Evolutionary conservation across 2,329 filamentous ascomycete genomes (phyloP), one percentile per base, ranked within the genome.

Genomic region (Venturia asperata): DNA sequence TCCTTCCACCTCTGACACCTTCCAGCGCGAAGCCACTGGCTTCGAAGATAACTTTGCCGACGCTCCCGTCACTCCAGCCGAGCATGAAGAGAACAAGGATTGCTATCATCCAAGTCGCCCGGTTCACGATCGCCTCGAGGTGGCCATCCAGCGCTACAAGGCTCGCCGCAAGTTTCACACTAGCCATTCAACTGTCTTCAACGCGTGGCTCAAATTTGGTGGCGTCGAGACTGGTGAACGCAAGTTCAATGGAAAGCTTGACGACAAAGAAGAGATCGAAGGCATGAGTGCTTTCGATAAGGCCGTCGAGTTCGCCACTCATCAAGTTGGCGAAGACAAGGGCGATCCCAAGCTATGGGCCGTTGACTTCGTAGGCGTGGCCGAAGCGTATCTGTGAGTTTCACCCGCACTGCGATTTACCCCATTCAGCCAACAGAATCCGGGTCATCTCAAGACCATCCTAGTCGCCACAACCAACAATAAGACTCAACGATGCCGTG

Each of bases 121-220:
- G 21, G 52, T 52, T 73, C 37, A 62, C 66, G 89, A 88, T 65
- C 91, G 94, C 60, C 91, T 97, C 49, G 88, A 97, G 72, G 83
- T 87, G 34, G 94, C 91, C 60, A 89, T 97, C 64, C 87, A 92
- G 69, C 88, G 91, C 17, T 99, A 88, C 77, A 86, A 89, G 67
- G 81, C 84, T 43, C 89, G 87, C 60, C 88, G 92, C 41, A 92
- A 90, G 68, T 83, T 96, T 66, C 84, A 89, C 66, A 75, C 79
- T 15, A 79, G 85, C 4, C 85, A 86, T 30, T 75, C 80, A 5
- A 79, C 82, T 21, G 78, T 92, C 42, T 94, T 99, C 76, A 82
- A 85, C 71, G 90, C 89, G 68, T 96, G 94, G 72, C 83, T 97
- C 66, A 82, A 85, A 43, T 88, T 93, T 56, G 94, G 94, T 2